A percentile compares a stretch with the other conserved stretches of the same genome.
These are phyloP conservation scores for Clausena lansium DNA, from an alignment of 345 rosid genomes.

Conservation along the genomic window DNA sequence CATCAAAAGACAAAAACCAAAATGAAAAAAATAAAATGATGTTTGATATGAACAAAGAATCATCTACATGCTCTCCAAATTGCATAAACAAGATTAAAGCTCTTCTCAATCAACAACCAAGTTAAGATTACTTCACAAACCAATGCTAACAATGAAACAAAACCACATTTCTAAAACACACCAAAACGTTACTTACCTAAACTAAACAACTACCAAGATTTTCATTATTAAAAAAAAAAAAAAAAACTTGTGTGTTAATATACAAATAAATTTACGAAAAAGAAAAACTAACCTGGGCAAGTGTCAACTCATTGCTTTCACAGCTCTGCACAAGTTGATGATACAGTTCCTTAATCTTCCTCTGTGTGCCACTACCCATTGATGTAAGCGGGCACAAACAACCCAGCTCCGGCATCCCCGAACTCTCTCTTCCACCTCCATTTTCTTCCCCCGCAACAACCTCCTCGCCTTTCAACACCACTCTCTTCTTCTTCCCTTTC, in stretches of 20 bases:
- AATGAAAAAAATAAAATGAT: background rate
- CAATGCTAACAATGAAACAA: background rate
- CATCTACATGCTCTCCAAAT: background rate
- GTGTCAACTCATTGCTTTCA: slow-evolving; percentile 63
- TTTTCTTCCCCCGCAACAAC: slow-evolving; percentile 18
- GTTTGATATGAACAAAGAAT: slow-evolving; percentile 4
- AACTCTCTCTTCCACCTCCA: slow-evolving; percentile 19
- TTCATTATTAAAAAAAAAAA: background rate
- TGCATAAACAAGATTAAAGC: slow-evolving; percentile 2
- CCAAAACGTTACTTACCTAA: background rate
- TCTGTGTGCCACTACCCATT: slow-evolving; percentile 81
- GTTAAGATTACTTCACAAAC: background rate
- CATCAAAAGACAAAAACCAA: background rate
- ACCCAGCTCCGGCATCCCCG: slow-evolving; percentile 57
- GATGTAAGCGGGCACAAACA: slow-evolving; percentile 83
- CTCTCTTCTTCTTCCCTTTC: slow-evolving; percentile 28
- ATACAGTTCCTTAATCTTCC: slow-evolving; percentile 89
- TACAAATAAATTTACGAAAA: background rate
- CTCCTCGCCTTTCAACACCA: background rate
- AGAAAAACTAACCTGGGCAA: slow-evolving; percentile 58
- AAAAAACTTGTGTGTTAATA: background rate
- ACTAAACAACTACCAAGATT: background rate
- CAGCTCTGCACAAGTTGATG: slow-evolving; percentile 75
- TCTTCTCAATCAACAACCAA: slow-evolving; percentile 7
- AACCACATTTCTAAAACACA: background rate